Percentiles rank a stretch among this genome's conserved stretches.
phyloP scores from a whole-genome alignment of 1,284 basidiomycete genomes.

The Kwoniella shivajii region DNA sequence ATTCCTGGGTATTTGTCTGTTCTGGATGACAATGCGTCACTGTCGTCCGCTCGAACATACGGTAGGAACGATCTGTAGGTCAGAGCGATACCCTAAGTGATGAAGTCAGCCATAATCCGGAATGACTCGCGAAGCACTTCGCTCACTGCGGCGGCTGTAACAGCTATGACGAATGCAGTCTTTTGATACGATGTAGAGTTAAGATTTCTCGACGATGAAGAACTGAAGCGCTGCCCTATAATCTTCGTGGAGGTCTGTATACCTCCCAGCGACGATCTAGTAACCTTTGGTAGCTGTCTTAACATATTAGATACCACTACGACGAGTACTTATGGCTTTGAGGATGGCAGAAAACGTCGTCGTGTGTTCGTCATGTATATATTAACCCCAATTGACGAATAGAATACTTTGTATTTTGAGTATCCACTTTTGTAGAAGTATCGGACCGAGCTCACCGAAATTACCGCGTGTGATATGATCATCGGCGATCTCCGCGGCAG shows the following conservation, averaged over 20 bases:
- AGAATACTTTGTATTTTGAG: too few relatives aligned
- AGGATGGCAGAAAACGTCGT: too few relatives aligned
- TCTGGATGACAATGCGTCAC: neutral
- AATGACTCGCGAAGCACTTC: neutral
- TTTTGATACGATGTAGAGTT: neutral
- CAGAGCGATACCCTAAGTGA: constrained; percentile 11
- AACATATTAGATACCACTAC: too few relatives aligned
- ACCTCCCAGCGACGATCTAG: neutral
- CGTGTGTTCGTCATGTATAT: too few relatives aligned
- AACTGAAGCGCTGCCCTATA: neutral
- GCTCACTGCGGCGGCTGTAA: constrained; percentile 5
- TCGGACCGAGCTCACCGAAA: too few relatives aligned
- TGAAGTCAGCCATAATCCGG: neutral
- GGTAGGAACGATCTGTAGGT: constrained; percentile 4
- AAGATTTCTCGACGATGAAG: neutral
- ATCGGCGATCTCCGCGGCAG: too few relatives aligned
- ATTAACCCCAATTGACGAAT: too few relatives aligned
- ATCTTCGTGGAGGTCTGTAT: neutral
- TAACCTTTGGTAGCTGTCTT: neutral
- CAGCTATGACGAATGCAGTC: neutral
- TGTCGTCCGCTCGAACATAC: constrained; percentile 15
- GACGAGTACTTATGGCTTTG: too few relatives aligned
- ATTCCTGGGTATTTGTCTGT: constrained; percentile 21
- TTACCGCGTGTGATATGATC: too few relatives aligned
- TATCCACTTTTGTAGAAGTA: too few relatives aligned